A percentile compares a stretch with the other conserved stretches of the same genome.
These are phyloP conservation scores for Phaeomoniella chlamydospora DNA, from an alignment of 2,329 filamentous ascomycete species.

Conservation along the genomic window DNA sequence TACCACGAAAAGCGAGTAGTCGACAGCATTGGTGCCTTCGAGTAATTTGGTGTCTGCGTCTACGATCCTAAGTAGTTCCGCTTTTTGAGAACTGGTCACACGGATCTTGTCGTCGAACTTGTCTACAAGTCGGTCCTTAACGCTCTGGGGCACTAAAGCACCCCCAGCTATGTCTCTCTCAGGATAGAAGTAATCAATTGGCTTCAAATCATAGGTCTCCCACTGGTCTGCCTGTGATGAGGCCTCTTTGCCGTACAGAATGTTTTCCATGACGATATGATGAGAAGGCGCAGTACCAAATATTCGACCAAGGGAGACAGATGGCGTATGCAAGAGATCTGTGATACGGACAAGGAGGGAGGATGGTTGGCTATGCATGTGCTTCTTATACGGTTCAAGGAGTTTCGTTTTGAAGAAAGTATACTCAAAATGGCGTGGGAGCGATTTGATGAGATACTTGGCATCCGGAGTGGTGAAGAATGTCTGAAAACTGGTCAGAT, in stretches of 20 bases:
- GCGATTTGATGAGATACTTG: constrained; percentile 57
- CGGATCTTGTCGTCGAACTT: constrained; percentile 52
- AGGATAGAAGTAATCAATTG: constrained; percentile 60
- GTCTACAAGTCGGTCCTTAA: constrained; percentile 52
- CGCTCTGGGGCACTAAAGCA: constrained; percentile 45
- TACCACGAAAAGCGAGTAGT: constrained; percentile 62
- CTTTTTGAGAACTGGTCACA: constrained; percentile 39
- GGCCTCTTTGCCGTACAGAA: constrained; percentile 45
- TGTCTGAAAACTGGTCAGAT: constrained; percentile 30
- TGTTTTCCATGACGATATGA: constrained; percentile 67
- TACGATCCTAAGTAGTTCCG: constrained; percentile 40
- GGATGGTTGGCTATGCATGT: constrained; percentile 45
- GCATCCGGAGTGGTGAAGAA: constrained; percentile 55
- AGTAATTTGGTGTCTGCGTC: constrained; percentile 50
- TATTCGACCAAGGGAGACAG: constrained; percentile 44
- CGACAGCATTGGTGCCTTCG: constrained; percentile 49
- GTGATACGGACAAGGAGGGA: constrained; percentile 58
- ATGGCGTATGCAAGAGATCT: constrained; percentile 45
- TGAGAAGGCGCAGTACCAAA: constrained; percentile 51
- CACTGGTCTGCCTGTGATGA: constrained; percentile 33
- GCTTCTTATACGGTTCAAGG: constrained; percentile 46
- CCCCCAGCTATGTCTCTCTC: constrained; percentile 57
- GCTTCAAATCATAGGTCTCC: constrained; percentile 65
- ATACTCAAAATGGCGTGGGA: constrained; percentile 56
- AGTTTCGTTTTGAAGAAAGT: constrained; percentile 55